Conservation (phyloP, 2,329 filamentous ascomycete genomes). For the Didymosphaeria variabile region DNA sequence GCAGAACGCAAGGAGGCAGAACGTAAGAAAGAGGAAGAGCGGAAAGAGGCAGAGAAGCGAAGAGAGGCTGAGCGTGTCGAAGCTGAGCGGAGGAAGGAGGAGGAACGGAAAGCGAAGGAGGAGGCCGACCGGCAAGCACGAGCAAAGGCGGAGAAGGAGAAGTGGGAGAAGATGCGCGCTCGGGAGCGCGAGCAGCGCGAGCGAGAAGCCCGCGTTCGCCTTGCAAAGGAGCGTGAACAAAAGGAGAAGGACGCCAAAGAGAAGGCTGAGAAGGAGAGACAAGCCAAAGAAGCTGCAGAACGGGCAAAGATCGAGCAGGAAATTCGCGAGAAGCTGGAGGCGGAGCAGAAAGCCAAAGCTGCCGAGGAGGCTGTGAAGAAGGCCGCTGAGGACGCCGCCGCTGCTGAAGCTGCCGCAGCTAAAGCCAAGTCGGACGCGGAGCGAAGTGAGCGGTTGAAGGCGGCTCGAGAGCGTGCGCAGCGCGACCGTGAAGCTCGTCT, state of each 20-base stretch:
- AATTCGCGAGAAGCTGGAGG: conserved; percentile 53
- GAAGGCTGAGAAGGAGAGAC: conserved; percentile 51
- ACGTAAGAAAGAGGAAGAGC: conserved; percentile 41
- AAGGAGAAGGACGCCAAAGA: conserved; percentile 53
- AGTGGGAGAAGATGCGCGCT: conserved; percentile 60
- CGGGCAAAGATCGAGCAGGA: conserved; percentile 51
- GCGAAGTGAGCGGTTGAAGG: conserved; percentile 46
- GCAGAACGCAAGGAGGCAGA: conserved; percentile 58
- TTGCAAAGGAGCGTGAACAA: conserved; percentile 51
- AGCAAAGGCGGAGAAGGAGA: conserved; percentile 59
- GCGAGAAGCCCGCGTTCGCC: conserved; percentile 57
- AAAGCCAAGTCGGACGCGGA: conserved; percentile 47
- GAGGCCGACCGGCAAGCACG: conserved; percentile 57
- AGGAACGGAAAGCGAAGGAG: conserved; percentile 57
- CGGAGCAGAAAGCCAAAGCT: conserved; percentile 49
- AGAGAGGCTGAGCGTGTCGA: conserved; percentile 57
- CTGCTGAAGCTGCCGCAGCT: conserved; percentile 39
- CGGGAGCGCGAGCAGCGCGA: conserved; percentile 60
- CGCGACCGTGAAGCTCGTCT: conserved; percentile 48
- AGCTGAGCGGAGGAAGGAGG: conserved; percentile 29
- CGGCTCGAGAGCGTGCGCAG: conserved; percentile 51
- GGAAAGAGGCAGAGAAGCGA: conserved; percentile 40
- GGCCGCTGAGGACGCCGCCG: conserved; percentile 44
- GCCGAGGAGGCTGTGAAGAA: conserved; percentile 50
- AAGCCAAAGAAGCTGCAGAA: conserved; percentile 47